Evolutionary conservation across 2,329 filamentous ascomycete genomes (phyloP).

Genomic region (Chrysoporthe cubensis): DNA sequence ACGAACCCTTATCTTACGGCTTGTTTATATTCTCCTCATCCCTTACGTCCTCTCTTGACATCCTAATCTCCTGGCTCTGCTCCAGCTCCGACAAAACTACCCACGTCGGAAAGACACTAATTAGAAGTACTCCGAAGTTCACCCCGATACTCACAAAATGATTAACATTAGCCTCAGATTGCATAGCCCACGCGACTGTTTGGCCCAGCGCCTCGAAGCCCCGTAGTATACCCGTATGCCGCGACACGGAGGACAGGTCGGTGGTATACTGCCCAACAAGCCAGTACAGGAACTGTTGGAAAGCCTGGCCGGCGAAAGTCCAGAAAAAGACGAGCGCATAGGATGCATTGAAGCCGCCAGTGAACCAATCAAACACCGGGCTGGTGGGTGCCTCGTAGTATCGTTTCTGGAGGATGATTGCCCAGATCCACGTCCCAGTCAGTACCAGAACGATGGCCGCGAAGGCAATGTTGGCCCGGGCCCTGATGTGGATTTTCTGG

Average conservation of each 20-base stretch:
- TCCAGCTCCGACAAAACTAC: constrained; percentile 38
- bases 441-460: constrained; percentile 34
- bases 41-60: not conserved
- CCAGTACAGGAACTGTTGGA: constrained; percentile 41
- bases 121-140: constrained; percentile 38
- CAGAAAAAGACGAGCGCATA: constrained; percentile 69
- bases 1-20: not conserved
- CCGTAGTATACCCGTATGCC: constrained; percentile 38
- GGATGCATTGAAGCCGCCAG: constrained; percentile 61
- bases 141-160: constrained; percentile 40
- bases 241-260: constrained; percentile 37
- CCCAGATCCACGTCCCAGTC: constrained; percentile 40
- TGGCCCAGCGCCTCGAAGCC: constrained; percentile 39
- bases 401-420: constrained; percentile 37
- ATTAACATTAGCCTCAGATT: constrained; percentile 38
- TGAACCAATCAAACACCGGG: constrained; percentile 40
- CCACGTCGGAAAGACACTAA: constrained; percentile 38
- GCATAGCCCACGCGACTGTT: constrained; percentile 41
- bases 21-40: not conserved
- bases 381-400: constrained; percentile 35
- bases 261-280: constrained; percentile 39
- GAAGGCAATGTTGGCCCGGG: constrained; percentile 35
- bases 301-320: constrained; percentile 53
- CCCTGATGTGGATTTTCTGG: constrained; percentile 37
- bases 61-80: constrained; percentile 35